Conservation (phyloP, 768 basidiomycete genomes). For the Naganishia randhawae region DNA sequence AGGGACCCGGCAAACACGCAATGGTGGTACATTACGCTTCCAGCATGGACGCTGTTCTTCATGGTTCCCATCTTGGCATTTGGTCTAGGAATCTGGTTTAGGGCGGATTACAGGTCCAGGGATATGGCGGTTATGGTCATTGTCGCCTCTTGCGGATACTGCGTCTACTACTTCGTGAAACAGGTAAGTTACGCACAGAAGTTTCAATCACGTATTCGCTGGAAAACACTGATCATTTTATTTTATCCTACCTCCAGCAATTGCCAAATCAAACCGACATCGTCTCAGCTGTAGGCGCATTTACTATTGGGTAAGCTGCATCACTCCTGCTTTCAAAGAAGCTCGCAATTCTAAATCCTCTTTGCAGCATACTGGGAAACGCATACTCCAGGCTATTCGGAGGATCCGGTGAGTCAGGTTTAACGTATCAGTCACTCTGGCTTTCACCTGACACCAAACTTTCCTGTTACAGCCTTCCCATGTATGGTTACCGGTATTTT, state of each 20-base stretch:
- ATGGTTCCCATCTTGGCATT: constrained; percentile 43
- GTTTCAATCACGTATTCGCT: background rate
- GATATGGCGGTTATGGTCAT: constrained; percentile 41
- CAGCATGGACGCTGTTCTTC: constrained; percentile 39
- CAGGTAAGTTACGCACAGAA: background rate
- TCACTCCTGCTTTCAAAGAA: no score
- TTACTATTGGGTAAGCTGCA: constrained; percentile 36
- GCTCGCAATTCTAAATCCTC: background rate
- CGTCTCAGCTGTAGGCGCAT: constrained; percentile 38
- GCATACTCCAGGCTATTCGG: constrained; percentile 39
- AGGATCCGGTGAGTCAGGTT: constrained; percentile 29
- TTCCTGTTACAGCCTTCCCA: constrained; percentile 33
- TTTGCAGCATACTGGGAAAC: constrained; percentile 35
- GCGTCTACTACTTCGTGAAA: constrained; percentile 35
- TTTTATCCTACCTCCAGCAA: constrained; percentile 3
- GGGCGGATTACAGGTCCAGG: constrained; percentile 38
- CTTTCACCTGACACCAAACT: background rate
- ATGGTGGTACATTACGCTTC: constrained; percentile 41
- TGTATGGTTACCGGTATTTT: constrained; percentile 44
- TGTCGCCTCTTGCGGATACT: constrained; percentile 38
- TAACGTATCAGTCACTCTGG: background rate
- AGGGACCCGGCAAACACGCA: constrained; percentile 32
- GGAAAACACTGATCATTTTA: background rate
- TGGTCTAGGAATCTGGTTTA: constrained; percentile 40
- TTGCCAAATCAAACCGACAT: constrained; percentile 36